phyloP scores from a whole-genome alignment of 805 yeast genomes.

The Candida sakaeoensis region DNA sequence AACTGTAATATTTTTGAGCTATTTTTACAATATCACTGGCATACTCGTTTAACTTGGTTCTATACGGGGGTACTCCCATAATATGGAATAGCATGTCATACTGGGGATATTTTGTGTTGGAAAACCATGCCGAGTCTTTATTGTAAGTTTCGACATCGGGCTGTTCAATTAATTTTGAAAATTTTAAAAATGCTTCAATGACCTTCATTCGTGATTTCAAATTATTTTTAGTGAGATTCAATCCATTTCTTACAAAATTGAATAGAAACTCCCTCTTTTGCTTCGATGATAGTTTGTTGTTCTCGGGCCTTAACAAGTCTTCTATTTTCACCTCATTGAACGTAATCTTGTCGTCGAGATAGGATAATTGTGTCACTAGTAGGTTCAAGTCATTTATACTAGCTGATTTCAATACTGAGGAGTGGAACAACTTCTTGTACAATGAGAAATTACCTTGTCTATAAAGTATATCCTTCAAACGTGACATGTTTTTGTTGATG shows the following conservation, averaged over 20 bases:
- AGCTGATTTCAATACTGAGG: neutral
- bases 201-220: conserved; percentile 7
- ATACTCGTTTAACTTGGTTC: neutral
- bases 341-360: neutral
- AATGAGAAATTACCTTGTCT: conserved; percentile 3
- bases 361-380: conserved; percentile 1
- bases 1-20: neutral
- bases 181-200: conserved; percentile 3
- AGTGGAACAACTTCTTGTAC: neutral
- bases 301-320: neutral
- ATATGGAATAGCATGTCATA: conserved; percentile 3
- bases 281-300: neutral
- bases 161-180: conserved; percentile 2
- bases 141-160: neutral
- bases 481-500: neutral
- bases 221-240: conserved; percentile 10
- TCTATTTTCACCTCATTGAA: neutral
- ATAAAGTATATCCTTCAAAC: neutral
- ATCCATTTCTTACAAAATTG: neutral
- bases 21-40: neutral
- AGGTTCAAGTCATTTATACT: conserved; percentile 1
- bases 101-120: neutral
- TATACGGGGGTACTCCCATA: conserved; percentile 6
- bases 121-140: conserved; percentile 2
- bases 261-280: neutral